Evolutionary conservation across 139 green algal species (phyloP), one percentile per base, ranked within the genome.

Genomic region (Chlorella sorokiniana): DNA sequence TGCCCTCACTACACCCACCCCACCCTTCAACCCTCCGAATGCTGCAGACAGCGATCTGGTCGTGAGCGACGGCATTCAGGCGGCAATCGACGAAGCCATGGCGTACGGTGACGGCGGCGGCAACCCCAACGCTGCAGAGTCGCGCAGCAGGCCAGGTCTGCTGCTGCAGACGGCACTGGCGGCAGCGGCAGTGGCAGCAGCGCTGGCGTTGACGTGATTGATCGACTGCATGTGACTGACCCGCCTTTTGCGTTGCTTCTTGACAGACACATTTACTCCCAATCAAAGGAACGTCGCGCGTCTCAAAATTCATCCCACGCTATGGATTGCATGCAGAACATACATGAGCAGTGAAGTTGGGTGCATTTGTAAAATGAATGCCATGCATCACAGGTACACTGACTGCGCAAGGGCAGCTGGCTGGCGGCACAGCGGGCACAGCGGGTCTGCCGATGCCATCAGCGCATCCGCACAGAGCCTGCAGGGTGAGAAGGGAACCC

Each of bases 1-100:
- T 59, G 48, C 48, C 48, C 48, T 59, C 14, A 11, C 48, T 59
- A 16, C 16, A 16, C n/a, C n/a, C n/a, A n/a, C n/a, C n/a, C n/a
- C n/a, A n/a, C n/a, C n/a, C n/a, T n/a, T n/a, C 20, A 68, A 20
- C 10, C 61, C 61, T n/a, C 7, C 3, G 4, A 25, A 4, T 67
- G 31, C n/a, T 41, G 31, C 65, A 72, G 65, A 72, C 35, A 72
- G 65, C 65, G 65, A 72, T 33, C 65, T 72, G 27, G 65, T 35
- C 35, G 65, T 72, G 65, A 72, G 29, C 3, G 65, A 72, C 10
- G 65, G 37, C 37, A 42, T 72, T 1, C 4, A 45, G 20, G 6
- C n/a, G 20, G 65, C 65, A 2, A 72, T 72, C 18, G 22, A 42
- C 37, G 65, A 72, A 18, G 37, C n/a, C 35, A 72, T 72, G 65